Evolutionary conservation across 1,284 basidiomycete genomes (phyloP), one percentile per base, ranked within the genome.

Genomic region (Thelephora terrestris): DNA sequence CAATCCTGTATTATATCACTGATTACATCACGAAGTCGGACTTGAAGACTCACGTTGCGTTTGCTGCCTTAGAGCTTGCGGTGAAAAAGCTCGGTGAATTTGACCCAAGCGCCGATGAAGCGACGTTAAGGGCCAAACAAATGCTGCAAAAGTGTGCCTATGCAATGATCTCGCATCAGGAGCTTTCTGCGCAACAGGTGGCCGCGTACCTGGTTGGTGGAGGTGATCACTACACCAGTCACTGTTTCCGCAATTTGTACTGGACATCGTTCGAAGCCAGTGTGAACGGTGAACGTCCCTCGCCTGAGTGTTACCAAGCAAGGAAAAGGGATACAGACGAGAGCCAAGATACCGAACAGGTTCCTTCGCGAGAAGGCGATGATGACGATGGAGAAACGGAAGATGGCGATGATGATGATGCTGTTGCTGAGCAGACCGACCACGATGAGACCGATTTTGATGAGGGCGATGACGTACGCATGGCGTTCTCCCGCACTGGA

Each of bases 41-140:
- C 2, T 47, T 70, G n/a, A 68, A 67, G 42, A 69, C 66, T n/a
- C n/a, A n/a, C n/a, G 63, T 65, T 3, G 64, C 64, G 0, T 69
- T 60, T 55, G 57, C 63, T 1, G 64, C 65, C 1, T 43, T 73
- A 1, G 60, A 64, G 43, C 20, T 61, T 0, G 65, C 69, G 0
- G 52, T 71, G n/a, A n/a, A n/a, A 37, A 64, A 62, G 48, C 29
- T 66, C 0, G 59, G 54, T 1, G 52, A 58, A 18, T 52, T 50
- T 47, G 32, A 57, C 29, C 38, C 53, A 6, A 12, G 47, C n/a
- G 50, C 58, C 1, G 57, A 62, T 38, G 35, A n/a, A n/a, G n/a
- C n/a, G n/a, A n/a, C n/a, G n/a, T n/a, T 50, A 1, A 44, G 53
- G 4, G 65, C 61, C 0, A 67, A 67, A 50, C 48, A 51, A 20